Conservation (phyloP, 768 basidiomycete species). For the Termitomyces bulborhizus region DNA sequence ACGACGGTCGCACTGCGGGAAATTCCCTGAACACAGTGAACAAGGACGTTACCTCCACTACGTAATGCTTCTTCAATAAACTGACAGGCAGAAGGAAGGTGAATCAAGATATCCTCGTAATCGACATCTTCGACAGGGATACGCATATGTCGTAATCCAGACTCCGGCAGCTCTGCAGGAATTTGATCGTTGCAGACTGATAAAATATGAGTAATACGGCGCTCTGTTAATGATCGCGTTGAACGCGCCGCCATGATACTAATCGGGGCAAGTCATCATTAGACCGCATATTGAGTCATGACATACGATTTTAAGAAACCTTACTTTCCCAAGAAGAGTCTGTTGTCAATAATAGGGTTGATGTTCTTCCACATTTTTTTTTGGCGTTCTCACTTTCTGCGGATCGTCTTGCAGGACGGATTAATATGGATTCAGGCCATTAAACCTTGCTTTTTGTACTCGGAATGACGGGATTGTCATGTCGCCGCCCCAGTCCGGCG, state of each 20-base stretch:
- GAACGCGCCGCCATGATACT: constrained; percentile 70
- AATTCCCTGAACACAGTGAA: constrained; percentile 62
- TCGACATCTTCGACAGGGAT: constrained; percentile 67
- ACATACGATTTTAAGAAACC: constrained; percentile 20
- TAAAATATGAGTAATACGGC: constrained; percentile 72
- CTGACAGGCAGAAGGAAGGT: constrained; percentile 57
- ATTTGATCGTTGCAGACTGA: constrained; percentile 73
- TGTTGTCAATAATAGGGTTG: constrained; percentile 57
- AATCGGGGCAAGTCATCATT: constrained; percentile 14
- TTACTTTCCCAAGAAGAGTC: constrained; percentile 71
- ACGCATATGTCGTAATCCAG: constrained; percentile 63
- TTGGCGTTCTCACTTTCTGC: constrained; percentile 15
- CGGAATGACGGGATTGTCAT: constrained; percentile 13
- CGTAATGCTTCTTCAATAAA: constrained; percentile 61
- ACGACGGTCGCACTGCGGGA: constrained; percentile 66
- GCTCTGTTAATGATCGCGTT: constrained; percentile 64
- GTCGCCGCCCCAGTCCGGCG: constrained; percentile 19
- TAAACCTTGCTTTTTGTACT: constrained; percentile 18
- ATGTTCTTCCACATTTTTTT: constrained; percentile 58
- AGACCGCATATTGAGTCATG: constrained; percentile 4
- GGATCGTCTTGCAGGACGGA: constrained; percentile 7
- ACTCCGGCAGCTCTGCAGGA: constrained; percentile 64
- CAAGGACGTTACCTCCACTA: constrained; percentile 54
- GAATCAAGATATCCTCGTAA: constrained; percentile 62
- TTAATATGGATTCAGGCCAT: constrained; percentile 7